Conservation (phyloP, 2,329 filamentous ascomycete genomes). For the Trichoderma koningii region DNA sequence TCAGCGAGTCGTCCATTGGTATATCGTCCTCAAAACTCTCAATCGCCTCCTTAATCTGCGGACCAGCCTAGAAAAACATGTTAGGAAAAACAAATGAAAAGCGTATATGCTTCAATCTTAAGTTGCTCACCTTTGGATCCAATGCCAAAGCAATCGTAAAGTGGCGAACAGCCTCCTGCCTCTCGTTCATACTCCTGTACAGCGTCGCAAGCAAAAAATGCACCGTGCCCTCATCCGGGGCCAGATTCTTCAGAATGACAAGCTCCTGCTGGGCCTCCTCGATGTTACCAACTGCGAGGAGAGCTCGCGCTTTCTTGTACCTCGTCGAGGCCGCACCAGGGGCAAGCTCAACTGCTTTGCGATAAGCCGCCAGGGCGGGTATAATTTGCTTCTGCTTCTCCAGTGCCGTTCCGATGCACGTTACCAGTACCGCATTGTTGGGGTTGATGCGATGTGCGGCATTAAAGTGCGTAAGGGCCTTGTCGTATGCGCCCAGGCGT, state of each 20-base stretch:
- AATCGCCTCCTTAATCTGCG: conserved; percentile 95
- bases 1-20: conserved; percentile 67
- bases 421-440: conserved; percentile 87
- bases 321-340: conserved; percentile 80
- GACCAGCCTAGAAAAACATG: conserved; percentile 68
- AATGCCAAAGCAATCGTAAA: conserved; percentile 94
- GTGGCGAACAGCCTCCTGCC: conserved; percentile 81
- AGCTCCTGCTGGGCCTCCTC: conserved; percentile 78
- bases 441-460: conserved; percentile 88
- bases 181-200: conserved; percentile 72
- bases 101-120: too few relatives aligned
- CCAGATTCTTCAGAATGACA: conserved; percentile 84
- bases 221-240: conserved; percentile 92
- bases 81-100: background rate
- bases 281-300: conserved; percentile 73
- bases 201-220: conserved; percentile 91
- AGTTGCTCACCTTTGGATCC: conserved; percentile 80
- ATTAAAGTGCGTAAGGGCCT: conserved; percentile 88
- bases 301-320: conserved; percentile 87
- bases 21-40: conserved; percentile 84
- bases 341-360: conserved; percentile 77
- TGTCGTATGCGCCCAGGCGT: conserved; percentile 86
- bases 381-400: conserved; percentile 85
- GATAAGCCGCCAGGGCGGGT: conserved; percentile 78
- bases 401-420: conserved; percentile 85